Conservation (phyloP, 2,329 filamentous ascomycete species). For the Capronia coronata region DNA sequence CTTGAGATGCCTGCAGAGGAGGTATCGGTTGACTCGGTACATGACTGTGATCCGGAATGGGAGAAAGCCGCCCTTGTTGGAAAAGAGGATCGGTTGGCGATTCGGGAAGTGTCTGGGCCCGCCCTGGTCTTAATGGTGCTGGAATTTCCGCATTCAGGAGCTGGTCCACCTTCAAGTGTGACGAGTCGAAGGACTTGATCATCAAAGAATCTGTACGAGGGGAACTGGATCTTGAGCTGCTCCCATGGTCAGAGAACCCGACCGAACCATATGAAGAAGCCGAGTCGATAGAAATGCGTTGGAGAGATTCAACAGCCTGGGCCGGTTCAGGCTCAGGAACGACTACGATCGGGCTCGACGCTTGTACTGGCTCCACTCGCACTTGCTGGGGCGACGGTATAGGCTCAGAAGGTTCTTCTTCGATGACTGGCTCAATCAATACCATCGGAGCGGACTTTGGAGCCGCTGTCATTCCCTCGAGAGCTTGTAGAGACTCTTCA, state of each 20-base stretch:
- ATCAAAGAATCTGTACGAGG: constrained; percentile 42
- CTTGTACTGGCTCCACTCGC: not conserved
- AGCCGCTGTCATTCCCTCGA: constrained; percentile 10
- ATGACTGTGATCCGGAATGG: constrained; percentile 24
- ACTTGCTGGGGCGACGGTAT: not conserved
- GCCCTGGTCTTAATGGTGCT: constrained; percentile 16
- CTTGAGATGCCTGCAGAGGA: constrained; percentile 17
- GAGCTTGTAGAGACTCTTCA: constrained; percentile 18
- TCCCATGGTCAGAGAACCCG: constrained; percentile 31
- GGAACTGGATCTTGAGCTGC: constrained; percentile 53
- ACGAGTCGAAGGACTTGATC: constrained; percentile 5
- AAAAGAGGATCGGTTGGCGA: constrained; percentile 46
- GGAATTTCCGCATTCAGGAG: constrained; percentile 33
- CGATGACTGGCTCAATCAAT: constrained; percentile 7
- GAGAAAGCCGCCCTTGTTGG: constrained; percentile 36
- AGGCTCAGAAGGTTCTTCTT: constrained; percentile 1
- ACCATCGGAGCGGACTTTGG: constrained; percentile 5
- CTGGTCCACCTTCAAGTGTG: constrained; percentile 36
- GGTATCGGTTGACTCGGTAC: constrained; percentile 10
- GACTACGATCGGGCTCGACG: not conserved
- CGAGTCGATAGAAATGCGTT: constrained; percentile 33
- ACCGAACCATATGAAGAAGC: constrained; percentile 38
- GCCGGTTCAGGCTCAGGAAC: not conserved
- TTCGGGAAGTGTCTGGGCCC: constrained; percentile 31
- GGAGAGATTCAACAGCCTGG: constrained; percentile 6